Base-by-base conservation (phyloP, 2,329 filamentous ascomycete genomes). In the Penicillium sp. region DNA sequence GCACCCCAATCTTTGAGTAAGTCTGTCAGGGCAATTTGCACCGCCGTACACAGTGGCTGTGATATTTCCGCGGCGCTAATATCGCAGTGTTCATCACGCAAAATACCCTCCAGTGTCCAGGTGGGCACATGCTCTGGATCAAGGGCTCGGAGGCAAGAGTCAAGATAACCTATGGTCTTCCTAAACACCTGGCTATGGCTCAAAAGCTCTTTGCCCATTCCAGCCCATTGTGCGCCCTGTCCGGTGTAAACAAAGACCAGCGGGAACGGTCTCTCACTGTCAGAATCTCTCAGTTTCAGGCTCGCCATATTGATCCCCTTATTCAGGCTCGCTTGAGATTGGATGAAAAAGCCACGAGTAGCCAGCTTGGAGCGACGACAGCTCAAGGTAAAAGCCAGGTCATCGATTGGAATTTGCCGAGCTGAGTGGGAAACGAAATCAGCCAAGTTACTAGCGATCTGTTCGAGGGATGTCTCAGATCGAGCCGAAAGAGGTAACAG, bases 141-240 rank as follows among this genome's bases (percentile, higher is more conserved):
- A 25, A 44, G 23, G 15, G 42, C 42, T 17, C 23, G 21, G 21
- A 25, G 23, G 13, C 21, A 27, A 44, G 21, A 44, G 42, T 27
- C 42, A 25, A 44, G 42, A 25, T 33, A 48, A n/a, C 29, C 19
- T 33, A 48, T 48, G 15, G 43, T 45, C 23, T 19, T n/a, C 8
- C 23, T n/a, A 19, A 45, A 45, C 43, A 45, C 17, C 9, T 4
- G 8, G 43, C 25, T 27, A 6, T 27, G 5, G n/a, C 25, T n/a
- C 8, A 45, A 17, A 7, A 48, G 21, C 29, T 48, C 29, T 21
- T 35, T n/a, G 12, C 45, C 29, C 45, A 48, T 48, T 9, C n/a
- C 27, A 15, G 17, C 17, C 59, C 62, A 70, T 45, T 71, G 69
- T 4, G 64, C 64, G 1, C 69, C 69, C 52, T 72, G 69, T 6